Percentiles rank a stretch among this genome's conserved stretches.
phyloP scores from a whole-genome alignment of 352 stramenopile species.

The Pythium utonaiense region DNA sequence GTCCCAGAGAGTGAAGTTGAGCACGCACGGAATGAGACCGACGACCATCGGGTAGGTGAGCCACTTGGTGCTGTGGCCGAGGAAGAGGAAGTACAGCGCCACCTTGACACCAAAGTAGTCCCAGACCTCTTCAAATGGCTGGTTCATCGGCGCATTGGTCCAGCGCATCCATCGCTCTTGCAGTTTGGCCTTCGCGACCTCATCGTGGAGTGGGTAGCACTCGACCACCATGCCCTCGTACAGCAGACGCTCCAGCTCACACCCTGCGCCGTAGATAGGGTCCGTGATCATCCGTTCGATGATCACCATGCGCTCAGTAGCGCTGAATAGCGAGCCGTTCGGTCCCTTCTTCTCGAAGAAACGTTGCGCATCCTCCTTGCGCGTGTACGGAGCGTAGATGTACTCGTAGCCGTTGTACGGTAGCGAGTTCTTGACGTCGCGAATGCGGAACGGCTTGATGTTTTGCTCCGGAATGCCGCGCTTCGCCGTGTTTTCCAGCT shows the following conservation, averaged over 20 bases:
- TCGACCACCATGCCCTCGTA: slow-evolving; percentile 76
- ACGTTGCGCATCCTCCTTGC: slow-evolving; percentile 55
- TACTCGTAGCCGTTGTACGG: slow-evolving; percentile 79
- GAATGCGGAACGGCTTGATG: slow-evolving; percentile 80
- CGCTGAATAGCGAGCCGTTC: slow-evolving; percentile 65
- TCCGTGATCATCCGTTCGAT: slow-evolving; percentile 87
- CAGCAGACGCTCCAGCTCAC: slow-evolving; percentile 69
- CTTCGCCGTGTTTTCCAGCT: slow-evolving; percentile 59
- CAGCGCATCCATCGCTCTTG: slow-evolving; percentile 70
- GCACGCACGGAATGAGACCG: slow-evolving; percentile 86
- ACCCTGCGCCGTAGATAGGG: slow-evolving; percentile 52
- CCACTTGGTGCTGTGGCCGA: slow-evolving; percentile 95
- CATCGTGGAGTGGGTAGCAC: slow-evolving; percentile 75
- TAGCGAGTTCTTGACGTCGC: slow-evolving; percentile 74
- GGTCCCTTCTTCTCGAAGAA: slow-evolving; percentile 64
- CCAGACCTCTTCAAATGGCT: slow-evolving; percentile 78
- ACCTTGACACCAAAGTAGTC: slow-evolving; percentile 91
- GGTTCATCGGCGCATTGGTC: slow-evolving; percentile 65
- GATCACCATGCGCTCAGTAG: slow-evolving; percentile 71
- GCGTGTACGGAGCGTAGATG: slow-evolving; percentile 83
- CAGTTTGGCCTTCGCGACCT: slow-evolving; percentile 55
- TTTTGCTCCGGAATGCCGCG: slow-evolving; percentile 63
- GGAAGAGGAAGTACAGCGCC: slow-evolving; percentile 96
- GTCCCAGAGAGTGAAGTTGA: slow-evolving; percentile 48
- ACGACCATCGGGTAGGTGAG: slow-evolving; percentile 92